These are phyloP conservation scores for Angophora floribunda DNA, from an alignment of 345 rosid species.

Conservation along the genomic window DNA sequence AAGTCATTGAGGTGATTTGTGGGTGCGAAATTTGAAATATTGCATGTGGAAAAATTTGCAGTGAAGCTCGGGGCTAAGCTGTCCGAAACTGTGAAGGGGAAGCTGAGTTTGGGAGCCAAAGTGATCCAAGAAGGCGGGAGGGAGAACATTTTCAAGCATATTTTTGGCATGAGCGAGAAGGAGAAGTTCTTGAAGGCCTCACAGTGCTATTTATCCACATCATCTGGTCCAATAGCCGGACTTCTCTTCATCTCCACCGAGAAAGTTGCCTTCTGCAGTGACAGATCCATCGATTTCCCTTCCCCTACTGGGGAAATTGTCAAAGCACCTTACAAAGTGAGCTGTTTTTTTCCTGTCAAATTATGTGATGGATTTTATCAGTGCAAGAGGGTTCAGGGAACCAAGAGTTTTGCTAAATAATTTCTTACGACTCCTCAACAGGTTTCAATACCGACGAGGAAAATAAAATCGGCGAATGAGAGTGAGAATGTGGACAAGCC, in stretches of 20 bases:
- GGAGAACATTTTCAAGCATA: slow-evolving; percentile 24
- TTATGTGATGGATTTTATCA: not conserved
- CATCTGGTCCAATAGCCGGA: slow-evolving; percentile 37
- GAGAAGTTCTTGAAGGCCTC: slow-evolving; percentile 40
- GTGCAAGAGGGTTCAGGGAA: not conserved
- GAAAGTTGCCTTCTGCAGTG: slow-evolving; percentile 26
- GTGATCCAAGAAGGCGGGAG: slow-evolving; percentile 33
- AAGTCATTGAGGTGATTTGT: not conserved
- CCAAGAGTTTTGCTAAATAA: not conserved
- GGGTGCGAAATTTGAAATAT: not conserved
- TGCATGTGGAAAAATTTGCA: not conserved
- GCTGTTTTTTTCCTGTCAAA: not conserved
- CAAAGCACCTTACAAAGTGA: slow-evolving; percentile 20
- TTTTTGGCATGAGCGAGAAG: slow-evolving; percentile 17
- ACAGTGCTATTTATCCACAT: slow-evolving; percentile 32
- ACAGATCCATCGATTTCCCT: slow-evolving; percentile 9
- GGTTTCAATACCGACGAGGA: slow-evolving; percentile 26
- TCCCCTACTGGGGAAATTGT: slow-evolving; percentile 4
- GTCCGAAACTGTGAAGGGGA: slow-evolving; percentile 29
- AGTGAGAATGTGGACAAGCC: slow-evolving; percentile 26
- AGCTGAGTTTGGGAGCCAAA: slow-evolving; percentile 27
- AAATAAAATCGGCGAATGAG: slow-evolving; percentile 5
- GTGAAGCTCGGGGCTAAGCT: slow-evolving; percentile 18
- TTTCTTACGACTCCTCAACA: not conserved
- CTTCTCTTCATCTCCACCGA: slow-evolving; percentile 29